A percentile compares a stretch with the other conserved stretches of the same genome.
Evolutionary conservation across 2,329 filamentous ascomycete species (phyloP).

Genomic region (Arthroderma sp.): DNA sequence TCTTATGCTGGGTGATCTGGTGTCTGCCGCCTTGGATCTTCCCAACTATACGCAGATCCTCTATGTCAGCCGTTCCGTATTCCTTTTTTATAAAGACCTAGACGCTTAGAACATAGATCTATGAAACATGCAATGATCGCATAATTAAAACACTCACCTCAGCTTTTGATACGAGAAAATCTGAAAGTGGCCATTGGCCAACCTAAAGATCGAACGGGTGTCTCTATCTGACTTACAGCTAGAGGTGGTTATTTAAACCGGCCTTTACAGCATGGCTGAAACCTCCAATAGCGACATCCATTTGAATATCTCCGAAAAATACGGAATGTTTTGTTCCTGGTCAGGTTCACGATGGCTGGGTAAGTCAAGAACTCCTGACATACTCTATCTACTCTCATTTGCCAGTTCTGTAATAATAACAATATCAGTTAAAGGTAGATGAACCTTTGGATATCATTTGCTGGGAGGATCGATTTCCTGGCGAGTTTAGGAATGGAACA

Average conservation of each 20-base stretch:
- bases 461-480: neutral
- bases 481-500: neutral
- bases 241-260: too few relatives aligned
- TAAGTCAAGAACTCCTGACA: neutral
- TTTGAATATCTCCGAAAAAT: neutral
- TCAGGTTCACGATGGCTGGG: neutral
- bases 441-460: neutral
- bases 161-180: neutral
- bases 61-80: constrained; percentile 1
- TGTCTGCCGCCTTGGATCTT: constrained; percentile 2
- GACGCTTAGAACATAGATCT: neutral
- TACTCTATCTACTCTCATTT: neutral
- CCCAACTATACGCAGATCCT: neutral
- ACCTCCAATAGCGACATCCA: neutral
- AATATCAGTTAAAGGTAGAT: neutral
- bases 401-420: neutral
- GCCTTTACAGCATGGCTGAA: neutral
- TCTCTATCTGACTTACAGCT: too few relatives aligned
- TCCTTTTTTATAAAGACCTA: neutral
- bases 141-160: neutral
- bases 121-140: neutral
- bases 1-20: neutral
- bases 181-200: neutral
- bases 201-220: neutral
- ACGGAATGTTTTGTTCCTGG: neutral